These are phyloP conservation scores for Jackrogersella minutella DNA, from an alignment of 495 filamentous ascomycete genomes.

Conservation along the genomic window DNA sequence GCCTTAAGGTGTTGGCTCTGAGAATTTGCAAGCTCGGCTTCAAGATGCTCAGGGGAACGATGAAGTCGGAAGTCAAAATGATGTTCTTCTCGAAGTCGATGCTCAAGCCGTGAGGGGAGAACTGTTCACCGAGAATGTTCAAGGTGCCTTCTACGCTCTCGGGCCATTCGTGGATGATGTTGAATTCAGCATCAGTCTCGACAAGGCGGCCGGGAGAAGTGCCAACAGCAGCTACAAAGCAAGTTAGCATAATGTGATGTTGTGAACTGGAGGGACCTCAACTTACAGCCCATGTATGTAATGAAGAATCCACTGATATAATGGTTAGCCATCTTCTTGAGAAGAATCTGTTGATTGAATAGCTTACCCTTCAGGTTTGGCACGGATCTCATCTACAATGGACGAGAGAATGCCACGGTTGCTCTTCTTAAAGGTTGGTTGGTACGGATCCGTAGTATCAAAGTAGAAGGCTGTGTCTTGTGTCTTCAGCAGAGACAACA, in stretches of 20 bases:
- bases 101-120: slow-evolving; percentile 66
- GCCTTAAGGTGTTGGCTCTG: slow-evolving; percentile 63
- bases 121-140: slow-evolving; percentile 66
- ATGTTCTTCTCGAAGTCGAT: slow-evolving; percentile 66
- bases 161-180: slow-evolving; percentile 69
- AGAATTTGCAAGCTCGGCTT: slow-evolving; percentile 64
- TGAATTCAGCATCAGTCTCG: slow-evolving; percentile 65
- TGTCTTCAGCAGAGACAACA: slow-evolving; percentile 68
- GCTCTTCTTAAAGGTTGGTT: slow-evolving; percentile 65
- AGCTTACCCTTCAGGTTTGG: slow-evolving; percentile 66
- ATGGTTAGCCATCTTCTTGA: neutral
- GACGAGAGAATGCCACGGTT: slow-evolving; percentile 64
- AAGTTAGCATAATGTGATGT: slow-evolving; percentile 5
- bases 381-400: slow-evolving; percentile 69
- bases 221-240: slow-evolving; percentile 55
- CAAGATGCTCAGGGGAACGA: slow-evolving; percentile 66
- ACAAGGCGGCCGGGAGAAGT: slow-evolving; percentile 67
- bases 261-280: neutral
- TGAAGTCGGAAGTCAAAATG: slow-evolving; percentile 69
- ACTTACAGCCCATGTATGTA: slow-evolving; percentile 55
- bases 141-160: slow-evolving; percentile 59
- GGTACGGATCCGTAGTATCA: slow-evolving; percentile 65
- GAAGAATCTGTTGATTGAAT: neutral
- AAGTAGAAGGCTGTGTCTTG: slow-evolving; percentile 73
- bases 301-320: slow-evolving; percentile 62